A percentile compares a stretch with the other conserved stretches of the same genome.
Evolutionary conservation across 768 basidiomycete species (phyloP).

Genomic region (Mycena vitilis): DNA sequence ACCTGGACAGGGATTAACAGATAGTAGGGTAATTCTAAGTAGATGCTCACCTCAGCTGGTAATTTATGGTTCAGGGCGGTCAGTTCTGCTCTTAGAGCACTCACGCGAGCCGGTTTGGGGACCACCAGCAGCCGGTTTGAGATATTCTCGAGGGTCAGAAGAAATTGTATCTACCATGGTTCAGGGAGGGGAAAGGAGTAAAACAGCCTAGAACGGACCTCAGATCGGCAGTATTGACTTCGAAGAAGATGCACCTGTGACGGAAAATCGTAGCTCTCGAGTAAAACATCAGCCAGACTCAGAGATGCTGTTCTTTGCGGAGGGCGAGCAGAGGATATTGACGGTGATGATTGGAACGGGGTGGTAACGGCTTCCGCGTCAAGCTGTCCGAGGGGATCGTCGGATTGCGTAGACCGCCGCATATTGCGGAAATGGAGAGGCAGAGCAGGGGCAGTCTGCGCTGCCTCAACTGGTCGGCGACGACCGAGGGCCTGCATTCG

Average conservation of each 20-base stretch:
- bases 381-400: slow-evolving; percentile 81
- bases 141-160: slow-evolving; percentile 91
- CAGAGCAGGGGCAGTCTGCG: slow-evolving; percentile 81
- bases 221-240: slow-evolving; percentile 89
- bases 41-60: slow-evolving; percentile 76
- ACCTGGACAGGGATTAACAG: slow-evolving; percentile 56
- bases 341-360: slow-evolving; percentile 80
- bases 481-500: slow-evolving; percentile 41
- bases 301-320: slow-evolving; percentile 57
- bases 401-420: slow-evolving; percentile 68
- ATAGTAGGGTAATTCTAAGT: slow-evolving; percentile 52
- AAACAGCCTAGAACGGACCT: slow-evolving; percentile 59
- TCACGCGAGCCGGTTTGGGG: slow-evolving; percentile 93
- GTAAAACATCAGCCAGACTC: slow-evolving; percentile 63
- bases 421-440: slow-evolving; percentile 68
- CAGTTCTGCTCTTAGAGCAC: slow-evolving; percentile 95
- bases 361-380: slow-evolving; percentile 57
- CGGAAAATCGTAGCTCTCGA: slow-evolving; percentile 74
- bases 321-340: slow-evolving; percentile 62
- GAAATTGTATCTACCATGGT: slow-evolving; percentile 77
- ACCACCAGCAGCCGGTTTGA: slow-evolving; percentile 92
- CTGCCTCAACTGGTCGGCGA: slow-evolving; percentile 67
- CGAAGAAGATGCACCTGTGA: slow-evolving; percentile 81
- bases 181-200: slow-evolving; percentile 23
- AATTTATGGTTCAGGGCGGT: slow-evolving; percentile 96